Evolutionary conservation across 352 stramenopile genomes (phyloP), one percentile per base, ranked within the genome.

Genomic region (Globisporangium nagaii): DNA sequence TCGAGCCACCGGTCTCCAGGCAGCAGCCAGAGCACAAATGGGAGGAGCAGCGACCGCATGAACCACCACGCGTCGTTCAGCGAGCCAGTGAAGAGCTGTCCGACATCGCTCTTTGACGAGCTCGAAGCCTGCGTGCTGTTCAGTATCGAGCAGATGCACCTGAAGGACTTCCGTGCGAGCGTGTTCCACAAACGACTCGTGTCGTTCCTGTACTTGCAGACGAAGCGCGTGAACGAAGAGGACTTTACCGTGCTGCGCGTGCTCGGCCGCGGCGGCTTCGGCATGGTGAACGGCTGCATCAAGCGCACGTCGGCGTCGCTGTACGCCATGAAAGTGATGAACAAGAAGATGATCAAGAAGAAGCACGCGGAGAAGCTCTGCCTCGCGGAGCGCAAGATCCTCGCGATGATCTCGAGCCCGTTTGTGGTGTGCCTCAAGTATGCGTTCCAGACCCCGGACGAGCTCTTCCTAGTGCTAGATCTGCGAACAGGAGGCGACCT

Each of bases 401-500:
- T 92, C 24, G 67, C 82, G 8, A 79, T 82, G 73, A 81, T 90
- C 46, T 73, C 75, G 10, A 86, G 71, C 20, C 82, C 95, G 15
- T 98, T 98, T 55, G 93, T 99, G 11, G 92, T 98, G 42, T 97
- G 94, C 59, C 67, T 99, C 27, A 95, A 98, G 62, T 98, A 96
- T 67, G 93, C 95, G 4, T 98, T 98, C 56, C 93, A 98, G 73
- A 97, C 84, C 17, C 65, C 81, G 1, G 91, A 98, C 31, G 98
- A 98, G 62, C 75, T 99, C 4, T 99, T 98, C 60, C 68, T 99
- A 8, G 94, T 98, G 24, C 75, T 98, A 6, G 96, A 99, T 70
- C 96, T 98, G 54, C 96, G 96, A 65, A 92, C 96, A 12, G 97
- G 97, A n/a, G 97, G 97, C 17, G 96, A 99, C 64, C 70, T 99